These are phyloP conservation scores for Linderniella brevidens DNA, from an alignment of 257 asterid genomes.

Conservation along the genomic window DNA sequence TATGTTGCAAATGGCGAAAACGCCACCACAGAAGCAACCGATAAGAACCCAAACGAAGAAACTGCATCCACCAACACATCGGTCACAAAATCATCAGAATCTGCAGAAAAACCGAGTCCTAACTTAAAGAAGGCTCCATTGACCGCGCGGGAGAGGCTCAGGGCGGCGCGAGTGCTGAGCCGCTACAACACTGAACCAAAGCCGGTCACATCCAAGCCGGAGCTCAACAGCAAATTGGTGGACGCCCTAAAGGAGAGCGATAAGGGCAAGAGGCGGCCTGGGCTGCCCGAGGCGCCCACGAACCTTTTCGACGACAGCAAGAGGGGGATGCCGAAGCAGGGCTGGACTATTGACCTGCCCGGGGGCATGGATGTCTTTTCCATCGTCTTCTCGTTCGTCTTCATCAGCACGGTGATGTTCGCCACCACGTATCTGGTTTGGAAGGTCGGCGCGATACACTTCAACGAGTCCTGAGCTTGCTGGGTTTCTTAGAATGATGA, in stretches of 20 bases:
- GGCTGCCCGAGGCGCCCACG: slow-evolving; percentile 80
- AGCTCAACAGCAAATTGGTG: slow-evolving; percentile 45
- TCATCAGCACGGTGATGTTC: slow-evolving; percentile 77
- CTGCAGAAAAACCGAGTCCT: too few species aligned
- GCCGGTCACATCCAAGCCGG: slow-evolving; percentile 43
- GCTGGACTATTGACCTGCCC: slow-evolving; percentile 39
- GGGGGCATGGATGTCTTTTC: slow-evolving; percentile 56
- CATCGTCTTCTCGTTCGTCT: slow-evolving; percentile 43
- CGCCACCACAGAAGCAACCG: too few species aligned
- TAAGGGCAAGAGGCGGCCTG: slow-evolving; percentile 59
- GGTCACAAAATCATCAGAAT: too few species aligned
- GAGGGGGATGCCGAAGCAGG: slow-evolving; percentile 62
- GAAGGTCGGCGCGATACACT: slow-evolving; percentile 92
- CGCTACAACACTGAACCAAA: slow-evolving; percentile 60
- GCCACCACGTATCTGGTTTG: slow-evolving; percentile 75
- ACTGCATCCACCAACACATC: too few species aligned
- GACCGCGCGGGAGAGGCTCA: slow-evolving; percentile 83
- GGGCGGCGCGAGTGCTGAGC: slow-evolving; percentile 88
- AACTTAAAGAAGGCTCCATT: slow-evolving; percentile 24
- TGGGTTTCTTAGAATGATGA: too few species aligned
- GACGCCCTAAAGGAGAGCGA: slow-evolving; percentile 66
- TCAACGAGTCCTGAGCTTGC: slow-evolving; percentile 40
- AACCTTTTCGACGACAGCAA: slow-evolving; percentile 67
- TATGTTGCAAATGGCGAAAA: too few species aligned
- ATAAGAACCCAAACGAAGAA: too few species aligned